Percentiles rank a stretch among this genome's conserved stretches.
These are phyloP conservation scores for Corymbia maculata DNA, from an alignment of 345 rosid species.

Conservation along the genomic window DNA sequence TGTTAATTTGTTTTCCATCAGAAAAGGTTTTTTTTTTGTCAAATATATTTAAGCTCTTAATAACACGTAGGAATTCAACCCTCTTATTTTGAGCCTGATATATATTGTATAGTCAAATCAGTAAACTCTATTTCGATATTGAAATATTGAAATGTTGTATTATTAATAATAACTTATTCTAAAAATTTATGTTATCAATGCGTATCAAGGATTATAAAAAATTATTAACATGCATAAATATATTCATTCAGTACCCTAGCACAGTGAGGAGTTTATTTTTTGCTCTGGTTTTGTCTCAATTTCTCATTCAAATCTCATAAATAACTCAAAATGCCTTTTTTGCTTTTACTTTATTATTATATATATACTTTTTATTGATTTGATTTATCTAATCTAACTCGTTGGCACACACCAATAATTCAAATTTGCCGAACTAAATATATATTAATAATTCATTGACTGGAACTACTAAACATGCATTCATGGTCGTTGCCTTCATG, in stretches of 20 bases:
- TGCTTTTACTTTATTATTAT: no score
- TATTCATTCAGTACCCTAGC: no score
- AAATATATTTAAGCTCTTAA: neutral
- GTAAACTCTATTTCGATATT: no score
- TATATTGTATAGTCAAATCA: neutral
- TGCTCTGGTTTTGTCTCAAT: accelerated
- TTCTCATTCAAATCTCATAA: no score
- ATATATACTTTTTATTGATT: no score
- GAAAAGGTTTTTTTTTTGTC: neutral
- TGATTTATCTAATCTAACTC: no score
- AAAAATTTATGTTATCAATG: no score
- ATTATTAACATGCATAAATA: no score
- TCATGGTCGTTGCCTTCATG: neutral
- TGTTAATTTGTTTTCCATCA: neutral
- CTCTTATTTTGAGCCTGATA: neutral
- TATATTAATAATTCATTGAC: neutral
- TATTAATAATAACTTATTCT: neutral
- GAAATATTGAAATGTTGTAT: neutral
- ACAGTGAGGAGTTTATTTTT: no score
- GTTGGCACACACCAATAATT: neutral
- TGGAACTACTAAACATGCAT: accelerated
- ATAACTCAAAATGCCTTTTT: no score
- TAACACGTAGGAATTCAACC: neutral
- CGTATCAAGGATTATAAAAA: neutral
- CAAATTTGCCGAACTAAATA: accelerated